Conservation (phyloP, 768 basidiomycete species). For the Auriscalpium microsporum region DNA sequence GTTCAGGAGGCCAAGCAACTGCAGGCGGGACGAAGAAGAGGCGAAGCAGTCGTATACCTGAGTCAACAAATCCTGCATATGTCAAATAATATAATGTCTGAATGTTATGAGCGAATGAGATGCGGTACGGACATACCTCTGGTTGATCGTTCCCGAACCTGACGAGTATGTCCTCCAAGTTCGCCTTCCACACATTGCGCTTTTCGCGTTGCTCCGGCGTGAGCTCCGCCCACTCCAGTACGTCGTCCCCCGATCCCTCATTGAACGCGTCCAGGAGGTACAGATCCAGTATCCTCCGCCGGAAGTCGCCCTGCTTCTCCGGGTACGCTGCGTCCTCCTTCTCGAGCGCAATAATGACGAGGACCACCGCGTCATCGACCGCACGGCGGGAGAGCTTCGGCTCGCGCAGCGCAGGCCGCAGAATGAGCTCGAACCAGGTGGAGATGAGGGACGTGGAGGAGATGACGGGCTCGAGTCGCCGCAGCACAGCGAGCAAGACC, state of each 20-base stretch:
- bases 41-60: conserved; percentile 59
- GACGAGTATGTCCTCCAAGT: conserved; percentile 68
- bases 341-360: conserved; percentile 56
- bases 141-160: conserved; percentile 55
- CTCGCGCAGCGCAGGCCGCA: conserved; percentile 72
- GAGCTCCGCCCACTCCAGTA: conserved; percentile 65
- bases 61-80: conserved; percentile 54
- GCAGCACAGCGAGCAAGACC: conserved; percentile 57
- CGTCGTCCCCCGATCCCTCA: conserved; percentile 64
- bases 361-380: conserved; percentile 60
- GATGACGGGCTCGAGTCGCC: conserved; percentile 52
- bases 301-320: conserved; percentile 56
- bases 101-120: background rate
- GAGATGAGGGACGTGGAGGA: conserved; percentile 61
- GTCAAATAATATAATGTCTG: background rate
- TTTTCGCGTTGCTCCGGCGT: conserved; percentile 53
- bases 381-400: conserved; percentile 53
- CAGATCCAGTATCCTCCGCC: conserved; percentile 60
- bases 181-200: conserved; percentile 63
- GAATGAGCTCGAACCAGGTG: conserved; percentile 73
- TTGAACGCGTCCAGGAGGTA: conserved; percentile 73
- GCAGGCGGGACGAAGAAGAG: conserved; percentile 53
- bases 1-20: conserved; percentile 61
- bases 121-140: conserved; percentile 38
- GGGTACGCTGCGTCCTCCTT: conserved; percentile 33